phyloP scores from a whole-genome alignment of 805 yeast genomes.

The Ogataea ramenticola region DNA sequence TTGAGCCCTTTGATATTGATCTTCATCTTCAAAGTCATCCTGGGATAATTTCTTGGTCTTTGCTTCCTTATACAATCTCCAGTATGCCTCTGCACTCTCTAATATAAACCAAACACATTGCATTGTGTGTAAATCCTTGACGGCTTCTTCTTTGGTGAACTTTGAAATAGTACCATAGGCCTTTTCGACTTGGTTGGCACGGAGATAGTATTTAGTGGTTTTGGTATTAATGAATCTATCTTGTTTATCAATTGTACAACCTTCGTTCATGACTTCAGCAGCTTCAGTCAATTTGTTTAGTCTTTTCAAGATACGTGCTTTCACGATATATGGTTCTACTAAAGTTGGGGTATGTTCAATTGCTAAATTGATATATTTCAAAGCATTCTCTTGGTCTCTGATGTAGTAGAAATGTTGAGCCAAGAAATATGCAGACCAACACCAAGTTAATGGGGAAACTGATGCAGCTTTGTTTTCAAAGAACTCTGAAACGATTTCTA shows the following conservation, averaged over 20 bases:
- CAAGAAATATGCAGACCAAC: slow-evolving; percentile 73
- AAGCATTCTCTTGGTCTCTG: slow-evolving; percentile 48
- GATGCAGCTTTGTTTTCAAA: slow-evolving; percentile 20
- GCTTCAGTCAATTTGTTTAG: slow-evolving; percentile 58
- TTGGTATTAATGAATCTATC: slow-evolving; percentile 90
- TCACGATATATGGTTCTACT: slow-evolving; percentile 73
- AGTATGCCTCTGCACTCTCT: slow-evolving; percentile 80
- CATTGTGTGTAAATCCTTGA: slow-evolving; percentile 79
- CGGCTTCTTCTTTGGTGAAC: slow-evolving; percentile 77
- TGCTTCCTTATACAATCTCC: slow-evolving; percentile 43
- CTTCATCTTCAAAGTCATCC: slow-evolving; percentile 9
- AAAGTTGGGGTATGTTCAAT: slow-evolving; percentile 72
- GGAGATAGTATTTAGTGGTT: slow-evolving; percentile 71
- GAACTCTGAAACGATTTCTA: slow-evolving; percentile 46
- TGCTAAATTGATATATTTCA: slow-evolving; percentile 51
- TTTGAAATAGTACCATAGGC: slow-evolving; percentile 69
- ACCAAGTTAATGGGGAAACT: slow-evolving; percentile 34
- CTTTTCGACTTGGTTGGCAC: slow-evolving; percentile 67
- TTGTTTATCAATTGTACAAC: slow-evolving; percentile 72
- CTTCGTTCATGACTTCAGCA: slow-evolving; percentile 56
- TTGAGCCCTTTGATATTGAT: slow-evolving; percentile 23
- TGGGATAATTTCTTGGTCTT: slow-evolving; percentile 11
- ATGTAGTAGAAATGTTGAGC: slow-evolving; percentile 67
- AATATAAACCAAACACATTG: slow-evolving; percentile 87
- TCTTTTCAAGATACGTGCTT: slow-evolving; percentile 76